phyloP scores from a whole-genome alignment of 129 eudicot genomes.

The Heracleum sosnowskyi region DNA sequence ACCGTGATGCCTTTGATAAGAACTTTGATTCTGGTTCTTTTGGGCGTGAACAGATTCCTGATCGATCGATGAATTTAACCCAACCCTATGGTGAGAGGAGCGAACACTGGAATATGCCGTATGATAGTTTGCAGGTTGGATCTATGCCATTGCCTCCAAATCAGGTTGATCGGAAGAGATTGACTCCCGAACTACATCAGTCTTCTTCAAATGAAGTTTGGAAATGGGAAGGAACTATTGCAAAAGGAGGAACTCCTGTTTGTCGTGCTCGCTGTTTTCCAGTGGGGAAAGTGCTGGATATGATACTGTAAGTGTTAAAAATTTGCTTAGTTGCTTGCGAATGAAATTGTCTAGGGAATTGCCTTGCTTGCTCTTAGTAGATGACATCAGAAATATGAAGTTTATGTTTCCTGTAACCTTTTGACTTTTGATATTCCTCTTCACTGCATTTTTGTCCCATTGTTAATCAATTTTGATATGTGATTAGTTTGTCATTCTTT shows the following conservation, averaged over 20 bases:
- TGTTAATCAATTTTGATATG: neutral
- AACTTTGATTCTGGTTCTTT: constrained; percentile 34
- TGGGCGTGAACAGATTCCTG: constrained; percentile 42
- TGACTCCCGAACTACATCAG: constrained; percentile 45
- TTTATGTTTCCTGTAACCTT: neutral
- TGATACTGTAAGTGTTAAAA: constrained; percentile 60
- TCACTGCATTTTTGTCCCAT: neutral
- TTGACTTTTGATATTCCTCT: neutral
- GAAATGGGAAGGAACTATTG: constrained; percentile 95
- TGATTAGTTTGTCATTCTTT: neutral
- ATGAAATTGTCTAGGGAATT: neutral
- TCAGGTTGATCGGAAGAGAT: constrained; percentile 40
- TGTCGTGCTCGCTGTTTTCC: constrained; percentile 98
- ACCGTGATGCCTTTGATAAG: constrained; percentile 26
- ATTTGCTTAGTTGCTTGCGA: neutral
- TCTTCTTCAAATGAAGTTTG: constrained; percentile 49
- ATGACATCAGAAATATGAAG: neutral
- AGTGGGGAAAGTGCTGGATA: constrained; percentile 77
- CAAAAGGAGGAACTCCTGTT: constrained; percentile 83
- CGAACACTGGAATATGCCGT: constrained; percentile 32
- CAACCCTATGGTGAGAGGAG: constrained; percentile 47
- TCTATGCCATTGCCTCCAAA: constrained; percentile 35
- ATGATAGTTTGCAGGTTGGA: constrained; percentile 36
- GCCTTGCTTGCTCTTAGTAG: neutral
- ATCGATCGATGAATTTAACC: constrained; percentile 31